These are phyloP conservation scores for Botryobasidium botryosum DNA, from an alignment of 768 basidiomycete species.

Conservation along the genomic window DNA sequence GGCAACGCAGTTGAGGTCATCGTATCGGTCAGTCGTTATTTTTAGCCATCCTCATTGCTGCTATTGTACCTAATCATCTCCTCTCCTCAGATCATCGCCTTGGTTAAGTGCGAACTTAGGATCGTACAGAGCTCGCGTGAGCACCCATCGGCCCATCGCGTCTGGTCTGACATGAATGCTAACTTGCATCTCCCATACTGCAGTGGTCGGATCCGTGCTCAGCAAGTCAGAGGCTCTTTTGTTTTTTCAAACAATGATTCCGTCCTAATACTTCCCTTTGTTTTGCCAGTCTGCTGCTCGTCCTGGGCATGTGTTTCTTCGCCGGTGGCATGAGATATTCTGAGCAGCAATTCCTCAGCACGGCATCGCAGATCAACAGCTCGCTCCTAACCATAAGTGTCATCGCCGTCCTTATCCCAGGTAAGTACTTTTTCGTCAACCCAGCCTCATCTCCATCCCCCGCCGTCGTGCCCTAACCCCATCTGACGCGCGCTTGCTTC, in stretches of 20 bases:
- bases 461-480: not conserved
- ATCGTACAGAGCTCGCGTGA: conserved; percentile 67
- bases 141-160: not conserved
- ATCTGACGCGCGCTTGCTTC: conserved; percentile 8
- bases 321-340: conserved; percentile 64
- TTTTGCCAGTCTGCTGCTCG: conserved; percentile 39
- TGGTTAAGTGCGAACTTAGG: conserved; percentile 63
- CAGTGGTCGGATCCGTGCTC: conserved; percentile 70
- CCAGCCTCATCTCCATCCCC: not conserved
- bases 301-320: conserved; percentile 84
- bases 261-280: no score
- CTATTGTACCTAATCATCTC: not conserved
- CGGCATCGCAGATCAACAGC: conserved; percentile 55
- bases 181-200: not conserved
- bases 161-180: conserved; percentile 3
- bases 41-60: not conserved
- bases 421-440: no score
- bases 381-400: conserved; percentile 66
- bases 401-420: conserved; percentile 55
- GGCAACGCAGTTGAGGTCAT: conserved; percentile 34
- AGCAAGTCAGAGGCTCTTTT: conserved; percentile 33
- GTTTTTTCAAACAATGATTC: conserved; percentile 12
- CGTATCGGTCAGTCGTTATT: conserved; percentile 19
- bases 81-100: conserved; percentile 45
- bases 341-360: conserved; percentile 65